phyloP scores from a whole-genome alignment of 768 basidiomycete genomes.

The Boletus eberwhitei region DNA sequence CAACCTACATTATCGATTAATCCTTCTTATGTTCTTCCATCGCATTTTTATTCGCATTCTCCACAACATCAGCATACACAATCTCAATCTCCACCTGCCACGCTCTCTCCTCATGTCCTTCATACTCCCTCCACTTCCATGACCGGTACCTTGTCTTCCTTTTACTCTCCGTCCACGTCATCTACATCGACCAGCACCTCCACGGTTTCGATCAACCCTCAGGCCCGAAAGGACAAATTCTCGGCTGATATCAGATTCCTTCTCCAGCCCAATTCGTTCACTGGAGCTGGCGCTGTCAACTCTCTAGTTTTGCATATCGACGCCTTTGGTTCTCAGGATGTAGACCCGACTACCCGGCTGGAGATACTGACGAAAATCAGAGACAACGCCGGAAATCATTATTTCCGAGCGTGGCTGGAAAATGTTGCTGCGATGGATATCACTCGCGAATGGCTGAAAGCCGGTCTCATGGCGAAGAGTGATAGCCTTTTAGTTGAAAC shows the following conservation, averaged over 20 bases:
- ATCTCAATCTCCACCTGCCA: conserved; percentile 47
- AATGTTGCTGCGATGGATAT: conserved; percentile 73
- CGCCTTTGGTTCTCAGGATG: conserved; percentile 59
- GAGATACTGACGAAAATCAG: conserved; percentile 80
- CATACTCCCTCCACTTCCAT: conserved; percentile 50
- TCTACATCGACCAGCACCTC: conserved; percentile 28
- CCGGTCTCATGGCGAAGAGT: conserved; percentile 54
- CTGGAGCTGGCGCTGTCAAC: conserved; percentile 65
- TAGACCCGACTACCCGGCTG: conserved; percentile 60
- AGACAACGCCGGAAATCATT: conserved; percentile 81
- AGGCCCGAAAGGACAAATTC: conserved; percentile 57
- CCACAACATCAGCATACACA: conserved; percentile 28
- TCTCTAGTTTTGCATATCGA: conserved; percentile 57
- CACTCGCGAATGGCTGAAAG: conserved; percentile 78
- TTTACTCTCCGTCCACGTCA: conserved; percentile 36
- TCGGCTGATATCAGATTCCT: conserved; percentile 50
- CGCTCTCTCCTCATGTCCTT: conserved; percentile 67
- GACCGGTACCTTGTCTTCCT: conserved; percentile 34
- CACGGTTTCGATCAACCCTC: conserved; percentile 37
- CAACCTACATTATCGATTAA: conserved; percentile 42
- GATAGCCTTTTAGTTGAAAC: conserved; percentile 63
- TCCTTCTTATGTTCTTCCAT: conserved; percentile 38
- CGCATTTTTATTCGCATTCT: conserved; percentile 37
- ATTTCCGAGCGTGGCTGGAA: conserved; percentile 84
- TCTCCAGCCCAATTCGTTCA: conserved; percentile 57